Conservation (phyloP, 352 stramenopile species). For the Elongisporangium undulatum region DNA sequence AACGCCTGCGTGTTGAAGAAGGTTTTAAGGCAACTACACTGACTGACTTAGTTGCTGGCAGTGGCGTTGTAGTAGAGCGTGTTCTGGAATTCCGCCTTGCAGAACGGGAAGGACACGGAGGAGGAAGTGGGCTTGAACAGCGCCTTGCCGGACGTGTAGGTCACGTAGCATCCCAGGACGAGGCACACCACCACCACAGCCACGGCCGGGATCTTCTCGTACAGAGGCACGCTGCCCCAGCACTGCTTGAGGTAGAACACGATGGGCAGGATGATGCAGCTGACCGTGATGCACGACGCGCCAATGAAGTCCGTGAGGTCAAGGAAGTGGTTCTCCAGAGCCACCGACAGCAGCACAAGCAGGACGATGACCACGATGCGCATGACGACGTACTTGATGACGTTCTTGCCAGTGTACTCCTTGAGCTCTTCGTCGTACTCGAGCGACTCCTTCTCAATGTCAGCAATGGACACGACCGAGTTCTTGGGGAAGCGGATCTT, state of each 20-base stretch:
- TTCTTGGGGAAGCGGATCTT: constrained; percentile 13
- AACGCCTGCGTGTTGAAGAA: no score
- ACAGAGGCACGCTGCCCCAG: constrained; percentile 14
- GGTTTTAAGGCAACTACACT: not conserved
- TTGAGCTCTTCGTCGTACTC: constrained; percentile 25
- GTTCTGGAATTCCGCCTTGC: constrained; percentile 6
- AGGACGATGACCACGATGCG: constrained; percentile 38
- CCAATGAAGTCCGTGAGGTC: constrained; percentile 69
- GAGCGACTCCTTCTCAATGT: constrained; percentile 16
- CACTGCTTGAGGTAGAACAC: constrained; percentile 26
- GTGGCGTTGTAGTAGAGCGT: constrained; percentile 11
- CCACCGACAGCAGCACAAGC: constrained; percentile 25
- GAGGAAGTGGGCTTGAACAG: constrained; percentile 11
- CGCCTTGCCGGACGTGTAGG: constrained; percentile 7
- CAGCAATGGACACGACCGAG: constrained; percentile 19
- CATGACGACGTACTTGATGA: constrained; percentile 41
- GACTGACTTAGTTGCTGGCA: constrained; percentile 12
- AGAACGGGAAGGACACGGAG: constrained; percentile 18
- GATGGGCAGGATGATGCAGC: constrained; percentile 26
- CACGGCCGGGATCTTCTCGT: constrained; percentile 16
- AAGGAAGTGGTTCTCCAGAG: constrained; percentile 43
- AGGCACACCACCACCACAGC: constrained; percentile 15
- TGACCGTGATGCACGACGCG: constrained; percentile 36
- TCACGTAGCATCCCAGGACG: constrained; percentile 18
- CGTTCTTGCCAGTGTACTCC: constrained; percentile 34